Conservation (phyloP, 768 basidiomycete genomes). For the Tylopilus subfusipes region DNA sequence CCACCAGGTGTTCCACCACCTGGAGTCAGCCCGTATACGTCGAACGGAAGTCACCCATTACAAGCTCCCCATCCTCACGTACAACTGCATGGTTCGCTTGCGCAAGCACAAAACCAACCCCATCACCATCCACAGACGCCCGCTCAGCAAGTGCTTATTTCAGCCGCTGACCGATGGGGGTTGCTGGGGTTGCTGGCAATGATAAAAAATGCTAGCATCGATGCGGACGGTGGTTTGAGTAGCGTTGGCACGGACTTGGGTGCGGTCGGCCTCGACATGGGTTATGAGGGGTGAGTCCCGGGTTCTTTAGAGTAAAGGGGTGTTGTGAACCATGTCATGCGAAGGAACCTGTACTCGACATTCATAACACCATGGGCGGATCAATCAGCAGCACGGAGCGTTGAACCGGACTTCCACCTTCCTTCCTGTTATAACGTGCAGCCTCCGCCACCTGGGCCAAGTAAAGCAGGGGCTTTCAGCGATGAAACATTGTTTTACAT, state of each 20-base stretch:
- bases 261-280: conserved; percentile 89
- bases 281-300: conserved; percentile 67
- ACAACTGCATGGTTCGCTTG: conserved; percentile 32
- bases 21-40: conserved; percentile 32
- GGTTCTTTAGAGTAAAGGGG: conserved; percentile 18
- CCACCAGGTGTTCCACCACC: conserved; percentile 49
- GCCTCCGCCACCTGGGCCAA: conserved; percentile 77
- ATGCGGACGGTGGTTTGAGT: conserved; percentile 77
- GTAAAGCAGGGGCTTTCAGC: conserved; percentile 79
- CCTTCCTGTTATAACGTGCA: conserved; percentile 93
- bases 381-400: conserved; percentile 75
- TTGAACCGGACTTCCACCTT: conserved; percentile 90
- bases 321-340: conserved; percentile 21
- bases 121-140: conserved; percentile 77
- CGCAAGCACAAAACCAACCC: conserved; percentile 31
- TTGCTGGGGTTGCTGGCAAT: conserved; percentile 79
- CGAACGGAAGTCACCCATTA: conserved; percentile 36
- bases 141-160: conserved; percentile 88
- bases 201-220: conserved; percentile 74
- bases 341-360: conserved; percentile 77
- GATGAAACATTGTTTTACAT: conserved; percentile 98
- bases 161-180: conserved; percentile 95
- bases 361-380: conserved; percentile 98
- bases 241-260: conserved; percentile 89
- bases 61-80: conserved; percentile 33